Evolutionary conservation across 2,329 filamentous ascomycete genomes (phyloP), one percentile per base, ranked within the genome.

Genomic region (Fusarium austroafricanum): DNA sequence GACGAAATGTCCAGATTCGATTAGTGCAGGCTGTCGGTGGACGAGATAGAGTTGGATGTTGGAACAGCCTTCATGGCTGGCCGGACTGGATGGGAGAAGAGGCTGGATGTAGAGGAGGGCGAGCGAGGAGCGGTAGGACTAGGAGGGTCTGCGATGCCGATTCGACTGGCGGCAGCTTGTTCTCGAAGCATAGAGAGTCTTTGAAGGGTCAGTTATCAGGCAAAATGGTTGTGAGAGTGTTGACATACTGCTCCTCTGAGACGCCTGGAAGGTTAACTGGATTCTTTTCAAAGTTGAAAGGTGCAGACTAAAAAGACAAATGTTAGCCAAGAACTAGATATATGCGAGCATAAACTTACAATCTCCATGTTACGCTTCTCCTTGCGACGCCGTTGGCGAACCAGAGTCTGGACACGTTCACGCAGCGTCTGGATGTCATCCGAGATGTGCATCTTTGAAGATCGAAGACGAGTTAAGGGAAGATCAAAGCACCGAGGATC

Each of bases 231-330:
- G 42, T 29, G 29, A 15, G 42, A n/a, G 29, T 29, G 40, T 39
- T 38, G 8, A 79, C 86, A 76, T 82, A 89, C 86, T 90, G 86
- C 69, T 88, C 85, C 67, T 87, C 81, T 44, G 84, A 84, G 40
- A 89, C 79, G 38, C 87, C 87, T 4, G 86, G 85, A 15, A 89
- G 77, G 42, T 77, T 77, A 39, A 84, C 79, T n/a, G 81, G 77
- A 72, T 87, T 85, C 59, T 82, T 83, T 73, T 85, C 84, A 72
- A 89, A 84, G 74, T 88, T 81, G 76, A 86, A 89, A 0, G 87
- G 87, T 11, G 83, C 82, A 49, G 86, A 88, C 87, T 89, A 61
- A 42, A 42, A 31, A 23, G n/a, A n/a, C 18, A 40, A n/a, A 47
- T 12, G 45, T 77, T 67, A 76, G 77, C 59, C 49, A 40, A 44